These are phyloP conservation scores for Pseudodiploospora longispora DNA, from an alignment of 2,329 filamentous ascomycete species.

Conservation along the genomic window DNA sequence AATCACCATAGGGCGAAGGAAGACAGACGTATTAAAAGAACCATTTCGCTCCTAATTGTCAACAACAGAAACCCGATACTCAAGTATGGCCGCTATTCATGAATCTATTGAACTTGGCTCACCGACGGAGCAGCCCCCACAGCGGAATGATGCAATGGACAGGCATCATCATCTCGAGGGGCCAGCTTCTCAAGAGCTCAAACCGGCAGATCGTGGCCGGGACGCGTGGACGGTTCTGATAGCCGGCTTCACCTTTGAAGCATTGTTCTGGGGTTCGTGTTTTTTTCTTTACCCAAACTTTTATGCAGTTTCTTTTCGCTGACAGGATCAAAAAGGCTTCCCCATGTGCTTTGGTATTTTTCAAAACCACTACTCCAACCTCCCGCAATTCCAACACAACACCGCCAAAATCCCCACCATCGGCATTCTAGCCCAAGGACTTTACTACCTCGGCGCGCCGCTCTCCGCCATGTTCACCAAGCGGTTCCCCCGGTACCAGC, in stretches of 20 bases:
- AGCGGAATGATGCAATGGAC: too few relatives aligned
- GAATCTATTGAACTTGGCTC: too few relatives aligned
- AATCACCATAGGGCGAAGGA: too few relatives aligned
- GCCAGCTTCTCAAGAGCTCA: slow-evolving; percentile 2
- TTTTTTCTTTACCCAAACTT: not conserved
- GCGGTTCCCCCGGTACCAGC: slow-evolving; percentile 15
- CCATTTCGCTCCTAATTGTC: too few relatives aligned
- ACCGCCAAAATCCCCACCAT: slow-evolving; percentile 15
- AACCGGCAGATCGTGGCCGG: slow-evolving; percentile 16
- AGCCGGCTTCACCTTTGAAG: slow-evolving; percentile 16
- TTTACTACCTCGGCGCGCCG: slow-evolving; percentile 19
- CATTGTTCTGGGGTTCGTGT: slow-evolving; percentile 15
- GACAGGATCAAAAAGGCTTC: slow-evolving; percentile 12
- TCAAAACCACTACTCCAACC: slow-evolving; percentile 19
- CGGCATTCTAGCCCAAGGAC: slow-evolving; percentile 17
- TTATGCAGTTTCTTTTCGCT: not conserved
- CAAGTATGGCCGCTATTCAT: too few relatives aligned
- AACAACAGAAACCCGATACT: too few relatives aligned
- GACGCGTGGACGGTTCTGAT: slow-evolving; percentile 16
- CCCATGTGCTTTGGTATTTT: slow-evolving; percentile 20
- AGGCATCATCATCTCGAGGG: too few relatives aligned
- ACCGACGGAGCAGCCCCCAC: too few relatives aligned
- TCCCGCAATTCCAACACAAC: slow-evolving; percentile 15
- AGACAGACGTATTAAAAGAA: too few relatives aligned
- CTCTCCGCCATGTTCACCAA: slow-evolving; percentile 14